Conservation (phyloP, 768 basidiomycete species). For the Boletus eberwhitei region DNA sequence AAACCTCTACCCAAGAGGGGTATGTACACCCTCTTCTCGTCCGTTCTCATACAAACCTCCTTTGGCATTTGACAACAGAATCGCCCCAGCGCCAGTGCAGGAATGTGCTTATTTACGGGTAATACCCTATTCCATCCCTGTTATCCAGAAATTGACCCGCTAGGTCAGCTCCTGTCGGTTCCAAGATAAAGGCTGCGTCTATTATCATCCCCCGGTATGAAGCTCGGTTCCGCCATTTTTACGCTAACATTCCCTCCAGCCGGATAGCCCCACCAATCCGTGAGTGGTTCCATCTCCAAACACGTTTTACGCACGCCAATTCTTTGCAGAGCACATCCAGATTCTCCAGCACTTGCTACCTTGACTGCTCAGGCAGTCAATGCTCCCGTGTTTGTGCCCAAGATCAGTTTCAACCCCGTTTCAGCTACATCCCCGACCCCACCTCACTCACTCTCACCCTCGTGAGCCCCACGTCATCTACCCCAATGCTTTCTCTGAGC, state of each 20-base stretch:
- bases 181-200: constrained; percentile 82
- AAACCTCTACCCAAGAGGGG: constrained; percentile 53
- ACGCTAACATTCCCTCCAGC: constrained; percentile 20
- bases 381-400: constrained; percentile 84
- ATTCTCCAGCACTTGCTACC: constrained; percentile 41
- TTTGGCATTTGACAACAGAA: constrained; percentile 39
- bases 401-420: constrained; percentile 46
- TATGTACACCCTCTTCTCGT: constrained; percentile 29
- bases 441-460: constrained; percentile 30
- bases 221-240: not conserved
- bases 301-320: constrained; percentile 1
- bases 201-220: constrained; percentile 71
- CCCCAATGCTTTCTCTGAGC: constrained; percentile 6
- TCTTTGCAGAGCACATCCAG: constrained; percentile 36
- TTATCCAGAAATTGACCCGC: not conserved
- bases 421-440: constrained; percentile 14
- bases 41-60: constrained; percentile 2
- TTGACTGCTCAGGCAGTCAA: constrained; percentile 68
- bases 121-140: constrained; percentile 10
- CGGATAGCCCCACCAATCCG: constrained; percentile 23
- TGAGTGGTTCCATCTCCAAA: constrained; percentile 14
- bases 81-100: constrained; percentile 77
- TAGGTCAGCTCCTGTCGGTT: constrained; percentile 70
- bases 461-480: constrained; percentile 13
- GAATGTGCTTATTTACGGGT: constrained; percentile 93